Evolutionary conservation across 2,329 filamentous ascomycete genomes (phyloP), one percentile per base, ranked within the genome.

Genomic region (Elsinoe fawcettii): DNA sequence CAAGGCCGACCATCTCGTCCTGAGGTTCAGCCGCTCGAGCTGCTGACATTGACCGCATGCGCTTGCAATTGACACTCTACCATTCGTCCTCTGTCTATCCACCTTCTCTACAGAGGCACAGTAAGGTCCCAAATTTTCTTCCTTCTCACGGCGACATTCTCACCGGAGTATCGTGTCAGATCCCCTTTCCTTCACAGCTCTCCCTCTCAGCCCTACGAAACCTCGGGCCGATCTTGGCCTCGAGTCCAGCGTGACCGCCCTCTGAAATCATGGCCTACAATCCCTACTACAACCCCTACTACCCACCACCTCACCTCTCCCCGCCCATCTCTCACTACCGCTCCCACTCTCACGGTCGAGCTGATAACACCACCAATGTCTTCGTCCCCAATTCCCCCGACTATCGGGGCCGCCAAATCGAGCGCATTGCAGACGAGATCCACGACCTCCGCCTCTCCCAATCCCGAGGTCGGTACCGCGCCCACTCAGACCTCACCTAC

Each of bases 351-450:
- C 54, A 49, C 18, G 23, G 25, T 3, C 39, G 54, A 5, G 30
- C 16, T 23, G 53, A 55, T 7, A 43, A 43, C 43, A 49, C 39
- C 3, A 46, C 41, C 12, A 56, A 56, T 47, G 54, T 56, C 12
- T 47, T 46, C 20, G 49, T 53, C 32, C 49, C 49, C 7, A 16
- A 25, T 2, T 47, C 54, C 9, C 37, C 39, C 14, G 30, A 46
- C 27, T 43, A 56, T 20, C 54, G 54, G 14, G 54, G 54, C 20
- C 54, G 54, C 5, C 37, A 37, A 11, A 47, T 47, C 41, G 54
- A 56, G 16, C 54, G 54, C 54, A 37, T 56, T 5, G 54, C 54
- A 8, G 54, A 56, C 20, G 54, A 46, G 27, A 56, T 56, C 18
- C 39, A 46, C 32, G 18, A 46, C 14, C 30, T 56, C 16, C 39